These are phyloP conservation scores for Dictyostelium purpureum DNA, from an alignment of 78 protist genomes.

Conservation along the genomic window DNA sequence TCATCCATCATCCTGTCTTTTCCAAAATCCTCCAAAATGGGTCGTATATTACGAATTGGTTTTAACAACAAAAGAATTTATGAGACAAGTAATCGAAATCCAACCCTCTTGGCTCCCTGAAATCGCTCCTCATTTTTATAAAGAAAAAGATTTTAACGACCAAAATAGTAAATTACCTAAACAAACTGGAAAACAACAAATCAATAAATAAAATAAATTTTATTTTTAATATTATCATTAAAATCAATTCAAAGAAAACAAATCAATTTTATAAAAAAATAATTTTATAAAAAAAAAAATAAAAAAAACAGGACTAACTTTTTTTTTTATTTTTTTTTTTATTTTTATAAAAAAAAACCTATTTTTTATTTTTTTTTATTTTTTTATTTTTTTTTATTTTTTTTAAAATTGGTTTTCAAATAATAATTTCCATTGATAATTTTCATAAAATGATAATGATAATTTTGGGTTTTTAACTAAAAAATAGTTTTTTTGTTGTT, in stretches of 20 bases:
- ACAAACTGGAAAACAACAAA: constrained; percentile 2
- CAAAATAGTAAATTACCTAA: constrained; percentile 1
- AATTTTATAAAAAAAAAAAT: no score
- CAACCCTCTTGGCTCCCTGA: constrained; percentile 97
- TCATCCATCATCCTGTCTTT: constrained; percentile 87
- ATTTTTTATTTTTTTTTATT: background rate
- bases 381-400: background rate
- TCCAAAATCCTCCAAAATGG: constrained; percentile 85
- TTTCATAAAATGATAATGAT: no score
- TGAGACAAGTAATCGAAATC: constrained; percentile 95
- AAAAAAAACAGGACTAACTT: background rate
- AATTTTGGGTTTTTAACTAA: background rate
- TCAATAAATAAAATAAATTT: background rate
- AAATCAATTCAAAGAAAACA: no score
- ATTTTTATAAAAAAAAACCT: background rate
- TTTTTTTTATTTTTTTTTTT: constrained; percentile 1
- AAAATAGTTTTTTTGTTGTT: background rate
- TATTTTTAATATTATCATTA: no score
- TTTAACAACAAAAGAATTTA: constrained; percentile 92
- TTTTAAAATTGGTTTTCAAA: no score
- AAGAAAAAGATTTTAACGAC: background rate
- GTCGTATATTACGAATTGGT: constrained; percentile 96
- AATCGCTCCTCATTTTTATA: constrained; percentile 98
- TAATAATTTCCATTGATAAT: no score
- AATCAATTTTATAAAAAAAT: no score